phyloP scores from a whole-genome alignment of 108 stramenopile genomes.

The Skeletonema potamos region DNA sequence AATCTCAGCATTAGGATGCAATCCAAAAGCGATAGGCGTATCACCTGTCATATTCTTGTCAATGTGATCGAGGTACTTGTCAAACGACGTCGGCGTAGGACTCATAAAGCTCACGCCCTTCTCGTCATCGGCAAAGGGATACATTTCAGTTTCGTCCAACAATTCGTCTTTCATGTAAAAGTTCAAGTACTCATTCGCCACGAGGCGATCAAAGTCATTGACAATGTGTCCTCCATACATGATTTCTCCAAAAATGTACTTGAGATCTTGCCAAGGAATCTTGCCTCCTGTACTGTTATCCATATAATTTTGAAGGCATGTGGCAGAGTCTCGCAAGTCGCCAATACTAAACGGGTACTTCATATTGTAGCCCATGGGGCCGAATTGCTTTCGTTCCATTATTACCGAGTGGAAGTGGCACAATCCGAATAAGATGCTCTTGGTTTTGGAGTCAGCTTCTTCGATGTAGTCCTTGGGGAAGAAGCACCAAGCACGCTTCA shows the following conservation, averaged over 20 bases:
- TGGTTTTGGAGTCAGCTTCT: conserved; percentile 86
- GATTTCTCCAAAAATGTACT: conserved; percentile 93
- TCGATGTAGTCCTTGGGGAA: conserved; percentile 85
- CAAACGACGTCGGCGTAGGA: conserved; percentile 84
- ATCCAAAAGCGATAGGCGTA: conserved; percentile 91
- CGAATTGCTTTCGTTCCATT: conserved; percentile 93
- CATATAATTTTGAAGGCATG: conserved; percentile 88
- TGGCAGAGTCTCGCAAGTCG: conserved; percentile 86
- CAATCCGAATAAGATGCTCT: conserved; percentile 87
- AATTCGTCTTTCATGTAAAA: conserved; percentile 94
- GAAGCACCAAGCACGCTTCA: conserved; percentile 91
- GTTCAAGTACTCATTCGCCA: conserved; percentile 86
- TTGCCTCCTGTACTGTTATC: conserved; percentile 88
- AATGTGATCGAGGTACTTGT: conserved; percentile 91
- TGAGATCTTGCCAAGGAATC: conserved; percentile 92
- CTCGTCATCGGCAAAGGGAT: conserved; percentile 88
- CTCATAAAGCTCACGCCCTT: conserved; percentile 83
- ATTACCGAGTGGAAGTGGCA: conserved; percentile 93
- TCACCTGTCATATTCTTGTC: conserved; percentile 75
- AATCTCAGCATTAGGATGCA: conserved; percentile 95
- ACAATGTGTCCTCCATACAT: conserved; percentile 96
- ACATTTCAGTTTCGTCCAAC: conserved; percentile 90
- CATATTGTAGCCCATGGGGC: conserved; percentile 95
- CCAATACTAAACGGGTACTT: conserved; percentile 92
- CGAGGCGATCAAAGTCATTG: conserved; percentile 93